A percentile compares a stretch with the other conserved stretches of the same genome.
Conservation (phyloP, 805 yeast genomes). For the Saccharomyces kudriavzevii region DNA sequence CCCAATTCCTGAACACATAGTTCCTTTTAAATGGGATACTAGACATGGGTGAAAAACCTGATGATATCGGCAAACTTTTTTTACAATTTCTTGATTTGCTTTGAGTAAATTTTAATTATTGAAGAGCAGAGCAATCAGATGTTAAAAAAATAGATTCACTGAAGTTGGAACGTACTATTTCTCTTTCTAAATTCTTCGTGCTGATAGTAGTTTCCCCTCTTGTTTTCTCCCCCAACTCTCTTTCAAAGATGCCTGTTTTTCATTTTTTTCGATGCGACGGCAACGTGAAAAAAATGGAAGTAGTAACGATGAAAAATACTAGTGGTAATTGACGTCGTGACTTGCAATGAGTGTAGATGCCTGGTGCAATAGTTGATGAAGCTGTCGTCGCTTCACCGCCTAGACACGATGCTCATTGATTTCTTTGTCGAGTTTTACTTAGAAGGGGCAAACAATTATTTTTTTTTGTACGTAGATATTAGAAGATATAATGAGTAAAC, state of each 20-base stretch:
- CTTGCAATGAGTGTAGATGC: neutral
- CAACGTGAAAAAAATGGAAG: neutral
- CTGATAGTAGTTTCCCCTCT: neutral
- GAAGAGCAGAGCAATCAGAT: neutral
- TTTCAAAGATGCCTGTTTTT: neutral
- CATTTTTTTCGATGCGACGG: neutral
- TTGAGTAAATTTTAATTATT: neutral
- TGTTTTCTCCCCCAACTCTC: neutral
- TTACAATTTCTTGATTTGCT: neutral
- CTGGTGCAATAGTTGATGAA: neutral
- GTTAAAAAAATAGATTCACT: neutral
- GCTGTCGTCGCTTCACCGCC: neutral
- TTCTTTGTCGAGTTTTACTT: neutral
- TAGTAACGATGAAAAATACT: neutral
- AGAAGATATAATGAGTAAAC: neutral
- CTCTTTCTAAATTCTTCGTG: neutral
- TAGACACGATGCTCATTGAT: no score
- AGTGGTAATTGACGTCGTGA: neutral
- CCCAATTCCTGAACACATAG: conserved; percentile 55
- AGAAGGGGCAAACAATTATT: neutral
- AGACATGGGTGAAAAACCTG: conserved; percentile 5
- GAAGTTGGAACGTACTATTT: neutral
- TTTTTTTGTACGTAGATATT: neutral
- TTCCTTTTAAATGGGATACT: conserved; percentile 22
- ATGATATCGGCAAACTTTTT: neutral